Evolutionary conservation across 306 rosid genomes (phyloP), one percentile per base, ranked within the genome.

Genomic region (Nissolia schottii): DNA sequence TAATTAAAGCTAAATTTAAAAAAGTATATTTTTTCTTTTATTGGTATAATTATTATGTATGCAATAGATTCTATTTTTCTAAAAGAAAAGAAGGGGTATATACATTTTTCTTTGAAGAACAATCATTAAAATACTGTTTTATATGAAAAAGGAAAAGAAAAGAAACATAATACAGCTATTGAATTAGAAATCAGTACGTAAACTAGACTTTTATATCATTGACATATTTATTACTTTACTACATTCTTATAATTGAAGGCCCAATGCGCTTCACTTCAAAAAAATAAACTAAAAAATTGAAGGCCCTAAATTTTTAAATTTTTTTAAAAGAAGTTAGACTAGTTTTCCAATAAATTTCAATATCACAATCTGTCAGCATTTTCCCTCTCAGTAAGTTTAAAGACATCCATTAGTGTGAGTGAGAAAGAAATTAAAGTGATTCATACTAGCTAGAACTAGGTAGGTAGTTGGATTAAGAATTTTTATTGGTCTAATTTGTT

Each of bases 1-100:
- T 23, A 74, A 18, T 67, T 49, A 67, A 74, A 60, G 63, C 18
- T 16, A 66, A 41, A n/a, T 64, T 22, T 10, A 63, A 15, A 25
- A 38, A 38, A 12, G 46, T 0, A 43, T 2, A 24, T 6, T 5
- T 9, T 0, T 14, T 31, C 19, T 2, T 31, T 18, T 10, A 20
- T 6, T 13, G 24, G 14, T 32, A 45, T 43, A 24, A 7, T 54
- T 12, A 43, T 11, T 29, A 51, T 14, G 12, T 37, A 3, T 37
- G 43, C 43, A 10, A 37, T 10, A 37, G 14, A 8, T 37, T 11
- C 43, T 8, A 37, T 9, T 4, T 37, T 1, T 10, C 43, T 37
- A 10, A 37, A 37, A 37, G 38, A 1, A 32, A 5, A 7, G 38
- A 37, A 37, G 3, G 2, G 2, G 1, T 7, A 34, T 34, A 34